These are phyloP conservation scores for Saururus chinensis DNA, from an alignment of 164 flowering plant genomes.

Conservation along the genomic window DNA sequence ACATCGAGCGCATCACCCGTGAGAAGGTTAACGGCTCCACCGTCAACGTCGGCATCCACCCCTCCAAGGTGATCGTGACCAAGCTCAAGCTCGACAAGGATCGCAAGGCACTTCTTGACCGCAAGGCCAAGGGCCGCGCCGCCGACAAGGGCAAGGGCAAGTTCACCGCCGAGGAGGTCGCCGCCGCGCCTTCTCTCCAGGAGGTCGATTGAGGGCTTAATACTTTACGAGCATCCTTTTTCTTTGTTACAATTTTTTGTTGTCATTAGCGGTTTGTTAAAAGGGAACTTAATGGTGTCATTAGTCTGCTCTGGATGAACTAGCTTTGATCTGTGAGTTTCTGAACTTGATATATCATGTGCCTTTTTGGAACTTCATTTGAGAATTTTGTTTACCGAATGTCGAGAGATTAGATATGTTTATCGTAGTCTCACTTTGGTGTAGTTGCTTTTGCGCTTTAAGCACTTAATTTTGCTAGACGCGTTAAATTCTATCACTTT, in stretches of 20 bases:
- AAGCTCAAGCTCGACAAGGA: constrained; percentile 30
- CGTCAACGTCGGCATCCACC: constrained; percentile 24
- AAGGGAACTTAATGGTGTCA: neutral
- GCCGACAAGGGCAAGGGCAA: constrained; percentile 23
- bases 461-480: too few relatives aligned
- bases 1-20: constrained; percentile 23
- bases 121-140: constrained; percentile 26
- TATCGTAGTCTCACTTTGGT: neutral
- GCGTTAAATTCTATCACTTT: too few relatives aligned
- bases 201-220: constrained; percentile 8
- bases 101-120: constrained; percentile 19
- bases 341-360: neutral
- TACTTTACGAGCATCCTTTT: too few relatives aligned
- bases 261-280: neutral
- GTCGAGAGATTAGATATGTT: neutral
- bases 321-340: neutral
- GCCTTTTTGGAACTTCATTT: neutral
- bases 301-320: neutral
- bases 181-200: constrained; percentile 14
- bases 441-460: too few relatives aligned
- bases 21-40: constrained; percentile 31
- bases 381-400: neutral
- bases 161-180: constrained; percentile 21
- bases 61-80: constrained; percentile 17
- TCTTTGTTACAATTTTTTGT: neutral